Evolutionary conservation across 2,329 filamentous ascomycete species (phyloP), one percentile per base, ranked within the genome.

Genomic region (Trichoderma koningiopsis): DNA sequence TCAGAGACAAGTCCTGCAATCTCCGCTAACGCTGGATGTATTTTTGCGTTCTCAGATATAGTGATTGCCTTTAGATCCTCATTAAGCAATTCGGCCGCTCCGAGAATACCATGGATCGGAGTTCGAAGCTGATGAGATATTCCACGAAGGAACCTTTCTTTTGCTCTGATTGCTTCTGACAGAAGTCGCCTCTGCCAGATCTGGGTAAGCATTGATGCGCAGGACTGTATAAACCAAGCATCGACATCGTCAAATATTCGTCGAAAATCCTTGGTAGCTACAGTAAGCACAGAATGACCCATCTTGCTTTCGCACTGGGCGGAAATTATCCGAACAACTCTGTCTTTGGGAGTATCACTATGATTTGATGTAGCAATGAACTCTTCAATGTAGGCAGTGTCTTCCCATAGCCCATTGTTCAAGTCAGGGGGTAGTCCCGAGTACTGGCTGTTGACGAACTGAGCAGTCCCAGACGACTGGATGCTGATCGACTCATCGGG

Each of bases 111-210:
- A 35, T 61, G 40, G 11, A 49, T 61, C 6, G 40, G 59, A n/a
- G 59, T 61, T 61, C 59, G 40, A 10, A 61, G 59, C 40, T 61
- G 40, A n/a, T 61, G 59, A 49, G 59, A 61, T 33, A 61, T 29
- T 16, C 59, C 59, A 19, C 59, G 59, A 61, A 61, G 59, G 33
- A 61, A 61, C 10, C 33, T 61, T 49, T 61, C 59, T 33, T 61
- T 61, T 24, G 40, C 59, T 49, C 40, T 61, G 27, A 61, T 61
- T 61, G 47, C 59, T 49, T 61, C 59, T 31, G 27, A 33, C 19
- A 61, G 19, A 22, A 61, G 59, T 29, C 40, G 59, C 11, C 22
- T 61, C 19, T 61, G 59, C 40, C 59, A 61, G 29, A 61, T 31
- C 16, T 61, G 59, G 35, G 59, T 49, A n/a, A 61, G 19, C 40